Evolutionary conservation across 2,329 filamentous ascomycete genomes (phyloP), one percentile per base, ranked within the genome.

Genomic region (Colletotrichum higginsianum): DNA sequence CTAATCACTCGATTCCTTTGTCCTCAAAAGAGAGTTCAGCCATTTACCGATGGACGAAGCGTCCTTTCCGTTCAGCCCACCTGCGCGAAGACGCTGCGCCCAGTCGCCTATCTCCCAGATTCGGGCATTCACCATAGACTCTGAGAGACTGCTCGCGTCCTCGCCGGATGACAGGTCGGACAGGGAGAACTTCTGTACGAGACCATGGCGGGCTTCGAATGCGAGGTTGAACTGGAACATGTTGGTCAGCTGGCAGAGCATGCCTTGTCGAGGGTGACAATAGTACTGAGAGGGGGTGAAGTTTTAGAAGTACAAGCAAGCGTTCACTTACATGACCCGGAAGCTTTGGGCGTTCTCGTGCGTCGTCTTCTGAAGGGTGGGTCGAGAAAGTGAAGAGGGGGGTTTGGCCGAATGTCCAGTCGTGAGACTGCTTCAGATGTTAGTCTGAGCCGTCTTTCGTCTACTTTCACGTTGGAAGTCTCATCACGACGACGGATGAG

Each of bases 371-470:
- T 73, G 86, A 87, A 47, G 91, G 82, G 79, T 88, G 83, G 4
- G 88, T 91, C 4, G 89, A 90, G 75, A 96, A 91, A 9, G 88
- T 90, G 80, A 98, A 98, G 66, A 92, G 91, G 1, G 95, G 95
- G 2, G 95, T 98, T 82, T 98, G 95, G 2, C 89, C 89, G 81
- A 92, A 98, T 69, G 92, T 92, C 94, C 95, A 98, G 13, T 91
- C 88, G 4, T 83, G 81, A 0, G 91, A 91, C 87, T 91, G 74
- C 47, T 76, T 60, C 7, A 30, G 5, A 5, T 26, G 12, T 38
- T 26, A 23, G 61, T 73, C 44, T 42, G 40, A 44, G 18, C 5
- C 60, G 21, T 12, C 7, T 40, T 15, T 42, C 18, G 4, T 15
- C 30, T 7, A 4, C 1, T 57, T 26, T 21, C 18, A 12, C 30